Evolutionary conservation across 495 filamentous ascomycete genomes (phyloP).

Genomic region (Penicillium alfredii): DNA sequence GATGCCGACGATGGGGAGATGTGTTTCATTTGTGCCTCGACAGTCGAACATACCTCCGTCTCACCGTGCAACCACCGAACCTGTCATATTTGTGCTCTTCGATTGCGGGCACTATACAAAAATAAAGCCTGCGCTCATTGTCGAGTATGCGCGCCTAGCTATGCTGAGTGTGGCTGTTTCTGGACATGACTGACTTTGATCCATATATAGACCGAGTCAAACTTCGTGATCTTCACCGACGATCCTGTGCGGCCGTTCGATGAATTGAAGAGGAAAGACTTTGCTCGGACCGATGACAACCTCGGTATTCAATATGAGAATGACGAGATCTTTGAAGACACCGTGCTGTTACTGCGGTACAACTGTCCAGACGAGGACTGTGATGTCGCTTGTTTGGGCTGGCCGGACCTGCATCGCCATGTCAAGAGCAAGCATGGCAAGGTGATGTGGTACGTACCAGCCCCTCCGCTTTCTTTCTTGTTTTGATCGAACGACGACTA

Average conservation of each 20-base stretch:
- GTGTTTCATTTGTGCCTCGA: conserved; percentile 95
- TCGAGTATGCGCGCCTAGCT: conserved; percentile 57
- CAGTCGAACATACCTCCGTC: conserved; percentile 74
- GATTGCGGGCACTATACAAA: conserved; percentile 89
- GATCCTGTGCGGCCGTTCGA: conserved; percentile 72
- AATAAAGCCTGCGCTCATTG: conserved; percentile 93
- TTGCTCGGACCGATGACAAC: conserved; percentile 68
- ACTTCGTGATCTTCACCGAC: conserved; percentile 88
- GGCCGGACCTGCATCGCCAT: conserved; percentile 91
- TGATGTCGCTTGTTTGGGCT: conserved; percentile 84
- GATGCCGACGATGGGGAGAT: conserved; percentile 68
- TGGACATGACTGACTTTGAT: conserved; percentile 3
- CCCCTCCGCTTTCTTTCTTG: neutral
- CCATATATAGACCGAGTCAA: conserved; percentile 58
- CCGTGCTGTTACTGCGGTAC: conserved; percentile 78
- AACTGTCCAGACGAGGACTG: conserved; percentile 86
- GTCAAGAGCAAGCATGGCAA: conserved; percentile 74
- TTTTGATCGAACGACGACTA: neutral
- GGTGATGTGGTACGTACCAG: conserved; percentile 68
- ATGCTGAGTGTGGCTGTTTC: neutral
- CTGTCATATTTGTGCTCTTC: conserved; percentile 89
- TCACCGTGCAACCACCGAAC: conserved; percentile 92
- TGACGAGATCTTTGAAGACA: conserved; percentile 81
- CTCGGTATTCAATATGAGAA: conserved; percentile 88
- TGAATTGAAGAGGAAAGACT: conserved; percentile 68